Percentiles rank a stretch among this genome's conserved stretches.
Evolutionary conservation across 2,329 filamentous ascomycete genomes (phyloP).

Genomic region (Teratosphaeria nubilosa): DNA sequence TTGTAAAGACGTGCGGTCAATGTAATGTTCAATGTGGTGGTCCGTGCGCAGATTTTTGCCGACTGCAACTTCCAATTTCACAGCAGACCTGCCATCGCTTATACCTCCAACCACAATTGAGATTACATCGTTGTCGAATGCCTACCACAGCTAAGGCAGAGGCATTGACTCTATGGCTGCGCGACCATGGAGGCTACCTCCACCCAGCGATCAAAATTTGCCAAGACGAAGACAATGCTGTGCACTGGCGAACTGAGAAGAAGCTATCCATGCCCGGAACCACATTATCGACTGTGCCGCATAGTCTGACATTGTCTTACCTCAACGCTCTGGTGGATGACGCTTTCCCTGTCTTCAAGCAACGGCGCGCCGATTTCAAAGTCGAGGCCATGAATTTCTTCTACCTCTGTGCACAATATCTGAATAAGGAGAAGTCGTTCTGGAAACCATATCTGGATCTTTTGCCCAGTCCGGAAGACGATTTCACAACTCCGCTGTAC

Average conservation of each 20-base stretch:
- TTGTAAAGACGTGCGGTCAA: not conserved
- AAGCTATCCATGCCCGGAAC: conserved; percentile 11
- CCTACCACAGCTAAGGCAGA: conserved; percentile 5
- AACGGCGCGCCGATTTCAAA: conserved; percentile 15
- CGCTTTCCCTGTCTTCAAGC: conserved; percentile 20
- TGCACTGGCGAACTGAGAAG: conserved; percentile 10
- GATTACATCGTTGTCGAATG: not conserved
- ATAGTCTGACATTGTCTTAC: conserved; percentile 25
- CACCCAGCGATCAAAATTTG: not conserved
- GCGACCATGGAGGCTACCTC: not conserved
- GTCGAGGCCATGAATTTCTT: conserved; percentile 27
- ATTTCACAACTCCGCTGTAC: conserved; percentile 24
- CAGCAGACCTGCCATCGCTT: not conserved
- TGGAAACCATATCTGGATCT: conserved; percentile 29
- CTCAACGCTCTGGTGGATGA: conserved; percentile 29
- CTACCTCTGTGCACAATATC: conserved; percentile 27
- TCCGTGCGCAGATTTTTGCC: not conserved
- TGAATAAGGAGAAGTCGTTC: conserved; percentile 23
- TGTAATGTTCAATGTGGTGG: not conserved
- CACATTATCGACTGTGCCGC: conserved; percentile 20
- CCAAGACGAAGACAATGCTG: not conserved
- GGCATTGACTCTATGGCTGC: conserved; percentile 22
- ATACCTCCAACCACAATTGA: not conserved
- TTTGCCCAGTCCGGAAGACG: conserved; percentile 21
- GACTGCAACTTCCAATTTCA: not conserved